phyloP scores from a whole-genome alignment of 192 early-diverging fungal species.

The Linnemannia exigua region DNA sequence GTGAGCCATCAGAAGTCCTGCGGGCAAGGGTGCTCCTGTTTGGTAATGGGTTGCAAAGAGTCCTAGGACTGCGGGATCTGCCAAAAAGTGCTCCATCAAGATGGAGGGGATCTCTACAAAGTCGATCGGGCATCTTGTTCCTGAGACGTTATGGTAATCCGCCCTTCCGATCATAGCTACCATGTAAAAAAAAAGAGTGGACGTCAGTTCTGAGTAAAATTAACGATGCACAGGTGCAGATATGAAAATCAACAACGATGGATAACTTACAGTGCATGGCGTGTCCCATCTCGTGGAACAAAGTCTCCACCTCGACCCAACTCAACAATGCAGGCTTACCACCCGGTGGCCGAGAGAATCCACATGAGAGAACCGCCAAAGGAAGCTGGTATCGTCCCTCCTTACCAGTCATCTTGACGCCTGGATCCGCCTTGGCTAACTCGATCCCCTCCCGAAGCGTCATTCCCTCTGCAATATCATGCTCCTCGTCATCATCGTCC shows the following conservation, averaged over 20 bases:
- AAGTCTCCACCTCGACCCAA: conserved; percentile 91
- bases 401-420: conserved; percentile 53
- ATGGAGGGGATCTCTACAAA: conserved; percentile 99
- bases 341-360: conserved; percentile 67
- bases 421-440: conserved; percentile 47
- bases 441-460: conserved; percentile 47
- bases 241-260: not conserved
- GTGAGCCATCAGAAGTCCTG: conserved; percentile 65
- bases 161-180: conserved; percentile 90
- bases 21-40: conserved; percentile 74
- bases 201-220: not conserved
- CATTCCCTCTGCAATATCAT: conserved; percentile 58
- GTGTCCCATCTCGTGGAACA: conserved; percentile 99
- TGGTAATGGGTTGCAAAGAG: conserved; percentile 83
- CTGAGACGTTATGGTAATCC: conserved; percentile 96
- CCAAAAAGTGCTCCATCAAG: conserved; percentile 93
- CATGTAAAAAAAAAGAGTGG: conserved; percentile 9
- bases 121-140: conserved; percentile 94
- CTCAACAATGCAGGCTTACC: conserved; percentile 75
- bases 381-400: conserved; percentile 75
- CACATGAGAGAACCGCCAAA: conserved; percentile 81
- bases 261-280: conserved; percentile 87
- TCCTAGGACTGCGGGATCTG: conserved; percentile 77
- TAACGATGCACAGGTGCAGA: too few species aligned
- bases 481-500: conserved; percentile 79